These are phyloP conservation scores for Plantago lanceolata DNA, from an alignment of 305 asterid genomes.

Conservation along the genomic window DNA sequence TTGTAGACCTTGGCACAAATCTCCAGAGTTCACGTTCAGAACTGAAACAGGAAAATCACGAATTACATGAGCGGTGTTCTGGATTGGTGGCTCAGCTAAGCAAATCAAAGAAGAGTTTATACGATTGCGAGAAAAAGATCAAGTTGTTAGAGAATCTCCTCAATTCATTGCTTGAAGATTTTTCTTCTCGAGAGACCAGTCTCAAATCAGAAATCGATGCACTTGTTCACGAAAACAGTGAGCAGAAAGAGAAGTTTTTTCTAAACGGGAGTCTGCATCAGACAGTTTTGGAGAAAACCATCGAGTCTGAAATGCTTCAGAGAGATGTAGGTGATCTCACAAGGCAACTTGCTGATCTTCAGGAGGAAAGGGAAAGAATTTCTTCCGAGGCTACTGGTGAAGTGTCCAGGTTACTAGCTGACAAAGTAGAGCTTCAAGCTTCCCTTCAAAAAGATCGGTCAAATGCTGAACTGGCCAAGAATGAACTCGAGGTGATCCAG, in stretches of 20 bases:
- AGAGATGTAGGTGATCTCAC: conserved; percentile 38
- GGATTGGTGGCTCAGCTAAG: conserved; percentile 40
- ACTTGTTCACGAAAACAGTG: conserved; percentile 41
- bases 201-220: conserved; percentile 42
- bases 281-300: conserved; percentile 27
- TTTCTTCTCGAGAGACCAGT: conserved; percentile 40
- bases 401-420: conserved; percentile 42
- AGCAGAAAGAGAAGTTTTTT: conserved; percentile 36
- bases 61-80: conserved; percentile 35
- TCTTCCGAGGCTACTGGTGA: conserved; percentile 35
- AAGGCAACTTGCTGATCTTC: conserved; percentile 30
- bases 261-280: conserved; percentile 4
- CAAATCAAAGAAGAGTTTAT: conserved; percentile 37
- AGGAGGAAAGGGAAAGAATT: conserved; percentile 38
- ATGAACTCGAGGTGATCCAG: conserved; percentile 27
- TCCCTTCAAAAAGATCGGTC: conserved; percentile 39
- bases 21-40: conserved; percentile 40
- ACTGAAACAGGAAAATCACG: conserved; percentile 40
- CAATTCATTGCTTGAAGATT: conserved; percentile 34
- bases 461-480: conserved; percentile 33
- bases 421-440: conserved; percentile 41
- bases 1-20: conserved; percentile 28
- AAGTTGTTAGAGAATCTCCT: conserved; percentile 50
- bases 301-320: conserved; percentile 36
- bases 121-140: conserved; percentile 38